phyloP scores from a whole-genome alignment of 108 stramenopile species.

The Conticribra guillardii region DNA sequence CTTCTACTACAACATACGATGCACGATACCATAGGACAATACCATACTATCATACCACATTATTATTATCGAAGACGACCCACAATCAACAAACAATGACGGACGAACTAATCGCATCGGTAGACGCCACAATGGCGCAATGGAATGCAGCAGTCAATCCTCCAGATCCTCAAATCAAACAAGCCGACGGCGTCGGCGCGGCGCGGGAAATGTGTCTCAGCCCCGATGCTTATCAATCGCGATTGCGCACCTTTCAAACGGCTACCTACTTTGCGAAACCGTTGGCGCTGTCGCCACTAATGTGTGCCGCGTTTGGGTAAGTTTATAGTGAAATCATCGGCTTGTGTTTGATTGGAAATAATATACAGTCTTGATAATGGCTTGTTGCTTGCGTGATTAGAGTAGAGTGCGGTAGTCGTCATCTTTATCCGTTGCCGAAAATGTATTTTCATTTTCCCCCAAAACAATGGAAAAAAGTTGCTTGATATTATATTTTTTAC shows the following conservation, averaged over 20 bases:
- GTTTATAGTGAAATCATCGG: constrained; percentile 33
- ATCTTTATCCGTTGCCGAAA: neutral
- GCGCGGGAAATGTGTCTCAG: constrained; percentile 14
- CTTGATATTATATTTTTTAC: neutral
- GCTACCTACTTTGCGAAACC: constrained; percentile 73
- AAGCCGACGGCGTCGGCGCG: too few relatives aligned
- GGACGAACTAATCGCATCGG: constrained; percentile 23
- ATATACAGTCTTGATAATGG: too few relatives aligned
- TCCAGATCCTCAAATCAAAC: neutral
- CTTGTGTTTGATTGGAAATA: too few relatives aligned
- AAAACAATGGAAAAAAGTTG: neutral
- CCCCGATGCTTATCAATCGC: constrained; percentile 37
- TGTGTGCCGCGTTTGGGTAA: constrained; percentile 75
- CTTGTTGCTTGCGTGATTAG: too few relatives aligned
- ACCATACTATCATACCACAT: too few relatives aligned
- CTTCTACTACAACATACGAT: too few relatives aligned
- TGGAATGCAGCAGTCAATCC: constrained; percentile 16
- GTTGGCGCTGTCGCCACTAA: constrained; percentile 57
- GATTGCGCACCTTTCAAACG: constrained; percentile 54
- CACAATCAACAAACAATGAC: too few relatives aligned
- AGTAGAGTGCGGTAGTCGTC: neutral
- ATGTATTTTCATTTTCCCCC: neutral
- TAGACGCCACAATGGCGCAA: constrained; percentile 15
- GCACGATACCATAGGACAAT: too few relatives aligned
- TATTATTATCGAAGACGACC: too few relatives aligned